Evolutionary conservation across 2,329 filamentous ascomycete genomes (phyloP).

Genomic region (Aspergillus felis): DNA sequence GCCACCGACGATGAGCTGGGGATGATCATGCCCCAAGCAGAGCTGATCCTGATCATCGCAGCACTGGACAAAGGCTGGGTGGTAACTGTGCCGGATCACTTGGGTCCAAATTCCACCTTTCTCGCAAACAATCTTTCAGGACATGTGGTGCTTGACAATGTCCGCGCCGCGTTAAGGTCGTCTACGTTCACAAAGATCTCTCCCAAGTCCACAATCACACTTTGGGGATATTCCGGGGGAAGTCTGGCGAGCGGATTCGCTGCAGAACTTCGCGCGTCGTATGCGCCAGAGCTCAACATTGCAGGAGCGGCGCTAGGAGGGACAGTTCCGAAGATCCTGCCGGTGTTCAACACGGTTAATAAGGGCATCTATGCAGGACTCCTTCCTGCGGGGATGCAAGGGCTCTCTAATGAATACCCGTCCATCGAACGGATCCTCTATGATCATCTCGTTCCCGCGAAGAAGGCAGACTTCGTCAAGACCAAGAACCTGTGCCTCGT

Average conservation of each 20-base stretch:
- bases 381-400: conserved; percentile 27
- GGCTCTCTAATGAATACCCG: conserved; percentile 26
- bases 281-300: conserved; percentile 28
- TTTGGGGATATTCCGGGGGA: conserved; percentile 58
- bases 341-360: conserved; percentile 33
- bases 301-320: conserved; percentile 50
- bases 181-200: conserved; percentile 27
- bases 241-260: conserved; percentile 32
- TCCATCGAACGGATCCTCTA: conserved; percentile 12
- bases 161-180: conserved; percentile 39
- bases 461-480: conserved; percentile 17
- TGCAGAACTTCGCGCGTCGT: conserved; percentile 12
- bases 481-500: conserved; percentile 2
- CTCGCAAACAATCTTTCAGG: conserved; percentile 40
- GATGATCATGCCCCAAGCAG: conserved; percentile 30
- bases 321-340: conserved; percentile 40
- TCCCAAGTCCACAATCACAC: conserved; percentile 31
- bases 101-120: conserved; percentile 44
- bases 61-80: conserved; percentile 46
- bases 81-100: conserved; percentile 47
- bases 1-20: conserved; percentile 35
- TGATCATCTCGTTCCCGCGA: conserved; percentile 13
- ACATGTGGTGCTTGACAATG: conserved; percentile 42
- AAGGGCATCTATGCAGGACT: conserved; percentile 33
- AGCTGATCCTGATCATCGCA: conserved; percentile 29